A percentile compares a stretch with the other conserved stretches of the same genome.
These are phyloP conservation scores for Pichia ethanolica DNA, from an alignment of 805 yeast genomes.

Conservation along the genomic window DNA sequence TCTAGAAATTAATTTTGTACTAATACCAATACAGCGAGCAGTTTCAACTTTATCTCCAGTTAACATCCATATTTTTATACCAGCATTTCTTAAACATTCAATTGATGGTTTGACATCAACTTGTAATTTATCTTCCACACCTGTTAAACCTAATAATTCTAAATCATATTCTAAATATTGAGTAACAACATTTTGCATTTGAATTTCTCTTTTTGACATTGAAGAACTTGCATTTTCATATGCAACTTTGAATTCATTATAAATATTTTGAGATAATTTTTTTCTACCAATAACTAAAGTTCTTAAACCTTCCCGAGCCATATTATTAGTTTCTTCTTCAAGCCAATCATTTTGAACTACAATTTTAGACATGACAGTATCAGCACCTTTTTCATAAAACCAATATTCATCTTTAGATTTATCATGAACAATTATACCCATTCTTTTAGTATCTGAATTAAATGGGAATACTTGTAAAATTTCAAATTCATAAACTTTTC, in stretches of 20 bases:
- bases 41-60: constrained; percentile 99
- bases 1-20: constrained; percentile 84
- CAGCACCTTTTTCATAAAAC: constrained; percentile 95
- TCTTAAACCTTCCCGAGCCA: constrained; percentile 97
- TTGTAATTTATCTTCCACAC: constrained; percentile 95
- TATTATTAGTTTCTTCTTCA: constrained; percentile 93
- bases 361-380: constrained; percentile 79
- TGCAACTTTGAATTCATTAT: constrained; percentile 54
- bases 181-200: constrained; percentile 60
- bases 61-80: constrained; percentile 96
- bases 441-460: constrained; percentile 89
- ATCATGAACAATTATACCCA: constrained; percentile 83
- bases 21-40: constrained; percentile 94
- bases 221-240: constrained; percentile 69
- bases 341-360: constrained; percentile 91
- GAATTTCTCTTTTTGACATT: constrained; percentile 71
- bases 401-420: constrained; percentile 58
- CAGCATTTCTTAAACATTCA: constrained; percentile 91
- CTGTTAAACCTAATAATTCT: constrained; percentile 86
- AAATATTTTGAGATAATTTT: constrained; percentile 45
- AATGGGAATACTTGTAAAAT: constrained; percentile 87
- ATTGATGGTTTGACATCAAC: constrained; percentile 85
- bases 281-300: constrained; percentile 92
- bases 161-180: constrained; percentile 73
- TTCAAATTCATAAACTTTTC: constrained; percentile 47